phyloP scores from a whole-genome alignment of 2,329 filamentous ascomycete species.

The Diplodia scrobiculata region DNA sequence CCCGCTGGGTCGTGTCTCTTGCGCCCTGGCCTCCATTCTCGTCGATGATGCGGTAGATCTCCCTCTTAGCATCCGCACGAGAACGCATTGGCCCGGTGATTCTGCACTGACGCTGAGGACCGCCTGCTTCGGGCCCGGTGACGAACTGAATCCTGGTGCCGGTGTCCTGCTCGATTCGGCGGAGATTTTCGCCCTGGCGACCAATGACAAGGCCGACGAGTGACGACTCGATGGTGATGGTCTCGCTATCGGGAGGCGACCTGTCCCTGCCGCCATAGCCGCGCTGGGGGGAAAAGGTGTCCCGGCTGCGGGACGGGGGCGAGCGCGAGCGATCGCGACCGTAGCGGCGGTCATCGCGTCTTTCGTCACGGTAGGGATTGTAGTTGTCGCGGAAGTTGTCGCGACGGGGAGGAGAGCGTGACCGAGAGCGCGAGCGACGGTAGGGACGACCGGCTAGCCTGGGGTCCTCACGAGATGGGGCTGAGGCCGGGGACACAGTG shows the following conservation, averaged over 20 bases:
- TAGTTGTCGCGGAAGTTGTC: conserved; percentile 73
- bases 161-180: conserved; percentile 80
- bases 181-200: conserved; percentile 82
- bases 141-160: conserved; percentile 86
- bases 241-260: conserved; percentile 70
- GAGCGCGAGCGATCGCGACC: conserved; percentile 75
- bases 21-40: conserved; percentile 68
- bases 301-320: conserved; percentile 60
- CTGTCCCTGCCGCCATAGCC: conserved; percentile 57
- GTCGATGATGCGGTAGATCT: conserved; percentile 85
- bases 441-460: conserved; percentile 61
- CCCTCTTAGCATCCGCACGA: conserved; percentile 74
- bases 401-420: conserved; percentile 60
- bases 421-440: conserved; percentile 68
- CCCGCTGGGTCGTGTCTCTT: conserved; percentile 29
- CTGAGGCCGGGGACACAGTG: conserved; percentile 32
- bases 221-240: conserved; percentile 81
- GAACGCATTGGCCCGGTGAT: conserved; percentile 74
- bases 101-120: conserved; percentile 78
- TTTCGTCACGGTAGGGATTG: conserved; percentile 84
- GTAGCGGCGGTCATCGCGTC: conserved; percentile 69
- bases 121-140: conserved; percentile 70
- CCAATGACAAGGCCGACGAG: conserved; percentile 90
- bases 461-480: conserved; percentile 49
- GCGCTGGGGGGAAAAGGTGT: conserved; percentile 62